Evolutionary conservation across 2,329 filamentous ascomycete species (phyloP).

Genomic region (Colletotrichum noveboracense): DNA sequence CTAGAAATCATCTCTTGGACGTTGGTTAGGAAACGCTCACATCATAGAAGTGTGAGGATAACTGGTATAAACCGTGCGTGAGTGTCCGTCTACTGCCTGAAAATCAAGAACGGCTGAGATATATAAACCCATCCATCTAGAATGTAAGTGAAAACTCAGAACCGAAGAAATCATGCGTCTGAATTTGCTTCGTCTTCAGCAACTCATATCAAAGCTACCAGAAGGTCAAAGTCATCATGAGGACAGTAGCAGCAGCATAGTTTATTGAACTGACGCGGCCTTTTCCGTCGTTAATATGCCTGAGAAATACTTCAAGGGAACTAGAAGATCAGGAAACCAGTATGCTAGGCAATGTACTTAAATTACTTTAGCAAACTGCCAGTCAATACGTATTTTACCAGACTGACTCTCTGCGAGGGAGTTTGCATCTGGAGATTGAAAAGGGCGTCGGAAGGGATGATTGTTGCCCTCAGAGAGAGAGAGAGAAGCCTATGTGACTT

Average conservation of each 20-base stretch:
- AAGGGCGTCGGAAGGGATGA: no score
- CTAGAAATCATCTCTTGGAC: background rate
- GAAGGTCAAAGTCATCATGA: no score
- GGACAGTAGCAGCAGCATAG: no score
- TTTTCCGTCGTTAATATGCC: background rate
- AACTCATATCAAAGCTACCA: no score
- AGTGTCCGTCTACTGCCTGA: background rate
- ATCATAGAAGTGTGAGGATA: fast-evolving
- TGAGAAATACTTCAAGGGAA: background rate
- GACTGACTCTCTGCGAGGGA: no score
- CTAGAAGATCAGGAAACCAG: background rate
- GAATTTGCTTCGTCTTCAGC: no score
- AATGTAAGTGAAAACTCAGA: no score
- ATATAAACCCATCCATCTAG: fast-evolving
- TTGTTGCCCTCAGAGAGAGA: no score
- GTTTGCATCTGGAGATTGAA: no score
- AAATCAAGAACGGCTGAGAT: background rate
- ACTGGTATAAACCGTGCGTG: background rate
- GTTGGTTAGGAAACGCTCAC: fast-evolving
- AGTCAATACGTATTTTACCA: no score
- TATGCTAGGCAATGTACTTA: background rate
- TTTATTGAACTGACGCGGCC: fast-evolving
- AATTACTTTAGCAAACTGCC: background rate
- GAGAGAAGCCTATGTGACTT: no score
- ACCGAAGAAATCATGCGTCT: no score